A percentile compares a stretch with the other conserved stretches of the same genome.
These are phyloP conservation scores for Arachis stenosperma DNA, from an alignment of 306 rosid genomes.

Conservation along the genomic window DNA sequence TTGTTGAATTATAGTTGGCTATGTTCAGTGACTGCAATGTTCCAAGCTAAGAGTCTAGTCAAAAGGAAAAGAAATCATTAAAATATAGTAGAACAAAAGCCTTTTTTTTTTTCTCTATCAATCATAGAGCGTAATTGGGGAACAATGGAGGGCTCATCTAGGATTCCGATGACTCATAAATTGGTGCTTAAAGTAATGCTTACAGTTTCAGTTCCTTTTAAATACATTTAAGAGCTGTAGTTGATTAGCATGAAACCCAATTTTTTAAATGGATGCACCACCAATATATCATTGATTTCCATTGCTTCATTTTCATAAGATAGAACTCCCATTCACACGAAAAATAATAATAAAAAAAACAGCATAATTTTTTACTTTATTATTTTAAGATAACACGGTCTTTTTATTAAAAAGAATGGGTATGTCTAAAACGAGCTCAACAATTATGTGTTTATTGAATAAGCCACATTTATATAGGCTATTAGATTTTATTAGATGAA, in stretches of 20 bases:
- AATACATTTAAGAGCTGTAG: slow-evolving; percentile 32
- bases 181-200: slow-evolving; percentile 39
- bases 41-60: slow-evolving; percentile 16
- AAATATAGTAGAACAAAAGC: slow-evolving; percentile 17
- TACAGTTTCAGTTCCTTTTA: slow-evolving; percentile 31
- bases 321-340: too few species aligned
- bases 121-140: slow-evolving; percentile 37
- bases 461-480: too few species aligned
- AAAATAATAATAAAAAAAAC: too few species aligned
- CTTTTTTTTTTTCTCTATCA: not conserved
- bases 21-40: slow-evolving; percentile 20
- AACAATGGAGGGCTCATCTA: slow-evolving; percentile 44
- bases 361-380: too few species aligned
- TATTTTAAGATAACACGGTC: too few species aligned
- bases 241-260: slow-evolving; percentile 18
- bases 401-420: too few species aligned
- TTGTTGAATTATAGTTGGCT: slow-evolving; percentile 25
- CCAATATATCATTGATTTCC: slow-evolving; percentile 24
- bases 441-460: too few species aligned
- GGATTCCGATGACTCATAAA: slow-evolving; percentile 41
- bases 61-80: slow-evolving; percentile 5
- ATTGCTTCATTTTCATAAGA: not conserved
- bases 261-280: not conserved
- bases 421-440: too few species aligned
- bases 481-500: too few species aligned